Percentiles rank a stretch among this genome's conserved stretches.
Evolutionary conservation across 768 basidiomycete genomes (phyloP).

Genomic region (Suillus spraguei): DNA sequence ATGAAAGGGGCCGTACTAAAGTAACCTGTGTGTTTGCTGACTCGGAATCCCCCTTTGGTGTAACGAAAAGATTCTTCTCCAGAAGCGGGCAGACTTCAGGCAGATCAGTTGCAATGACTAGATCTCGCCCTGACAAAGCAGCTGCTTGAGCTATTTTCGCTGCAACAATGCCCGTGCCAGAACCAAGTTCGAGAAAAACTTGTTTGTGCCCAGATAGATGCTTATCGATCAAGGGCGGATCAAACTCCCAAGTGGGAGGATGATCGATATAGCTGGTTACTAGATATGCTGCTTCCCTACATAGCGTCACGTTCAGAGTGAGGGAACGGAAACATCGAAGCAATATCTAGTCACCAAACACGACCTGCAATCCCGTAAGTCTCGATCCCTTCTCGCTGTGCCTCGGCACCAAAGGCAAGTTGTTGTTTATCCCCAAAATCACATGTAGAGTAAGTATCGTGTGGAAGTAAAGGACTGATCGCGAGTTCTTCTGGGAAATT

Average conservation of each 20-base stretch:
- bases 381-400: constrained; percentile 62
- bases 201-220: constrained; percentile 15
- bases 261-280: constrained; percentile 56
- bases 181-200: constrained; percentile 74
- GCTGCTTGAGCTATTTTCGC: constrained; percentile 50
- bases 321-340: constrained; percentile 18
- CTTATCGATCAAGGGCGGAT: constrained; percentile 50
- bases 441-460: too few species aligned
- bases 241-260: constrained; percentile 43
- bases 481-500: constrained; percentile 5
- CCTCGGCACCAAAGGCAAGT: constrained; percentile 30
- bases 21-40: neutral
- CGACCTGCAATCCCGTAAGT: constrained; percentile 83
- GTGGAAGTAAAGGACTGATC: neutral
- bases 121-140: constrained; percentile 17
- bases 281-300: constrained; percentile 76
- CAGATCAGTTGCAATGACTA: constrained; percentile 69
- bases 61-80: constrained; percentile 37
- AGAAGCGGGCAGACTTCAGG: constrained; percentile 67
- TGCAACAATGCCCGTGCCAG: constrained; percentile 71
- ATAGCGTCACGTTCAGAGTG: constrained; percentile 11
- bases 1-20: constrained; percentile 61
- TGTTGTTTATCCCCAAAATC: neutral
- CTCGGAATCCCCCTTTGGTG: neutral
- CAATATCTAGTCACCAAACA: constrained; percentile 62